Conservation (phyloP, 1,284 basidiomycete genomes). For the Stereum hirsutum region DNA sequence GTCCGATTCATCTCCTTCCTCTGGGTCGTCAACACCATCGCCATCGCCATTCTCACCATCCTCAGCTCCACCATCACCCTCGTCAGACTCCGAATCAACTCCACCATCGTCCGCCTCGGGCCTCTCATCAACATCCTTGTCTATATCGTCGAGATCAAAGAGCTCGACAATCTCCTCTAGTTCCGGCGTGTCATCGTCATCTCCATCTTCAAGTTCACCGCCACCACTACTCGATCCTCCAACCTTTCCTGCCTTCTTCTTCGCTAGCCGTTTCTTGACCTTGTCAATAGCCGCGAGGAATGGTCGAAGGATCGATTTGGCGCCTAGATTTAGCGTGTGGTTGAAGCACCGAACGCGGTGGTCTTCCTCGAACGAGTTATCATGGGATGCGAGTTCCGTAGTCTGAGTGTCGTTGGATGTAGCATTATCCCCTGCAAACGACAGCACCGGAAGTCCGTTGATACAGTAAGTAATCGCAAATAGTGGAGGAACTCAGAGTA, state of each 20-base stretch:
- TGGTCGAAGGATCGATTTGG: constrained; percentile 3
- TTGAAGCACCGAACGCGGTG: constrained; percentile 1
- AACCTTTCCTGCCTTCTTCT: background rate
- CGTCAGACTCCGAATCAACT: background rate
- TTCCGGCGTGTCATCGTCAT: background rate
- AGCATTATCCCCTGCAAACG: constrained; percentile 1
- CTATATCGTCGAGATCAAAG: background rate
- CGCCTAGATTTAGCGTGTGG: constrained; percentile 2
- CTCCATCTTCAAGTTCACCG: background rate
- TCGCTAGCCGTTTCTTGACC: background rate
- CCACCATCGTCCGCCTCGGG: background rate
- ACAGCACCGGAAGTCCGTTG: background rate
- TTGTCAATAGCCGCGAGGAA: constrained; percentile 10
- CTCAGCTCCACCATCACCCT: background rate
- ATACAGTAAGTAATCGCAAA: background rate
- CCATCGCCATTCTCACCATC: constrained; percentile 3
- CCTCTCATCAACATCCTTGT: background rate
- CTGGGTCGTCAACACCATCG: constrained; percentile 4
- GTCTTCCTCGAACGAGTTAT: background rate
- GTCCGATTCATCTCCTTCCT: background rate
- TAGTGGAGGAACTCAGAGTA: background rate
- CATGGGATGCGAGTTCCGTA: background rate
- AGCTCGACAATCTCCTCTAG: background rate
- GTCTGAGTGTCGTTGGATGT: background rate
- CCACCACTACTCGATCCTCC: constrained; percentile 2